These are phyloP conservation scores for Mycena rosella DNA, from an alignment of 768 basidiomycete genomes.

Conservation along the genomic window DNA sequence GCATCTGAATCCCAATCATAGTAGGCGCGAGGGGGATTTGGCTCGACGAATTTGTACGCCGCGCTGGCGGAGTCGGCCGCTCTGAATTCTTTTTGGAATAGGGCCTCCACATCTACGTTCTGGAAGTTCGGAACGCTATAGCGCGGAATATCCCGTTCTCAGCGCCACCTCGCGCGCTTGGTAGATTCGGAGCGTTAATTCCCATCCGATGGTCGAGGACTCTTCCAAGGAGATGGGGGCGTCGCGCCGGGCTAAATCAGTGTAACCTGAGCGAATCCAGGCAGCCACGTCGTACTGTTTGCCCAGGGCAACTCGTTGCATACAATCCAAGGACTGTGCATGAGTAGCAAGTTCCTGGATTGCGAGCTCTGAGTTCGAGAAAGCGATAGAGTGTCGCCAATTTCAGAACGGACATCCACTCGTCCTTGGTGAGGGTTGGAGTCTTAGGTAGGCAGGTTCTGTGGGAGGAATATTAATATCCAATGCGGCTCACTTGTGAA, in stretches of 20 bases:
- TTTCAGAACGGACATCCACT: slow-evolving; percentile 49
- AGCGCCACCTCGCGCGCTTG: slow-evolving; percentile 19
- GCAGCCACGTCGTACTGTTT: slow-evolving; percentile 21
- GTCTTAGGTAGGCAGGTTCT: neutral
- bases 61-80: neutral
- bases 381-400: slow-evolving; percentile 50
- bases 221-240: slow-evolving; percentile 11
- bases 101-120: neutral
- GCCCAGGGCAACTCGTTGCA: slow-evolving; percentile 21
- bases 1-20: neutral
- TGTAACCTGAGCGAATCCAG: slow-evolving; percentile 25
- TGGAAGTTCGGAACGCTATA: too few species aligned
- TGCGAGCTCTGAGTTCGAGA: slow-evolving; percentile 38
- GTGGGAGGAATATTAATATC: neutral
- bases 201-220: slow-evolving; percentile 21
- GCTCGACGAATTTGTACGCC: neutral
- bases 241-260: slow-evolving; percentile 16
- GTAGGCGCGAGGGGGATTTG: neutral
- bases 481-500: too few species aligned
- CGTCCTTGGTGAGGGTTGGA: neutral
- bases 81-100: slow-evolving; percentile 24
- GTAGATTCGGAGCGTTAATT: slow-evolving; percentile 19
- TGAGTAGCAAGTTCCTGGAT: slow-evolving; percentile 36
- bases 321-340: neutral
- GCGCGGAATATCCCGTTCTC: neutral